Percentiles rank a stretch among this genome's conserved stretches.
Conservation (phyloP, 179 eudicot species). For the Actinidia arguta region DNA sequence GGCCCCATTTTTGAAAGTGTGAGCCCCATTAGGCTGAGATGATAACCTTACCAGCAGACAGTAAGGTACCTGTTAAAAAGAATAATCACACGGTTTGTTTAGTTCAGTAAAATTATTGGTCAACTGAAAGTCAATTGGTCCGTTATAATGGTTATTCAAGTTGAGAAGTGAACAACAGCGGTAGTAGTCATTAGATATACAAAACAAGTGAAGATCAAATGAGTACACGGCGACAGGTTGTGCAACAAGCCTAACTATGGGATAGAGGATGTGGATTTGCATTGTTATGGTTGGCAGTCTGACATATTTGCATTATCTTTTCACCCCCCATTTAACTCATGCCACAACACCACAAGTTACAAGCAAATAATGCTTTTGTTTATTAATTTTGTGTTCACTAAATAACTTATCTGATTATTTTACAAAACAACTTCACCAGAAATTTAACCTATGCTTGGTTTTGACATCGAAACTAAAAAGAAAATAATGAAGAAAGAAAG, state of each 20-base stretch:
- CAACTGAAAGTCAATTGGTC: neutral
- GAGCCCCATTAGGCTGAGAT: slow-evolving; percentile 45
- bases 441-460: neutral
- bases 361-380: neutral
- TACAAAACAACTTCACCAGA: neutral
- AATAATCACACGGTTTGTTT: neutral
- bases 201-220: neutral
- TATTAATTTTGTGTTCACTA: neutral
- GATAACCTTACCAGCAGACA: neutral
- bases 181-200: neutral
- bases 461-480: neutral
- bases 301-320: neutral
- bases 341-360: neutral
- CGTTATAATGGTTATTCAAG: neutral
- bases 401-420: neutral
- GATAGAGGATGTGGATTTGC: neutral
- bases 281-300: neutral
- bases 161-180: neutral
- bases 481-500: too few relatives aligned
- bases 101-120: neutral
- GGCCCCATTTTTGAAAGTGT: slow-evolving; percentile 42
- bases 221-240: neutral
- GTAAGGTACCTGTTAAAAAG: neutral
- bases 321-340: slow-evolving; percentile 1
- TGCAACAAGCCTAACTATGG: neutral